Percentiles rank a stretch among this genome's conserved stretches.
Conservation (phyloP, 75 land plant species). For the Sequoia sempervirens region DNA sequence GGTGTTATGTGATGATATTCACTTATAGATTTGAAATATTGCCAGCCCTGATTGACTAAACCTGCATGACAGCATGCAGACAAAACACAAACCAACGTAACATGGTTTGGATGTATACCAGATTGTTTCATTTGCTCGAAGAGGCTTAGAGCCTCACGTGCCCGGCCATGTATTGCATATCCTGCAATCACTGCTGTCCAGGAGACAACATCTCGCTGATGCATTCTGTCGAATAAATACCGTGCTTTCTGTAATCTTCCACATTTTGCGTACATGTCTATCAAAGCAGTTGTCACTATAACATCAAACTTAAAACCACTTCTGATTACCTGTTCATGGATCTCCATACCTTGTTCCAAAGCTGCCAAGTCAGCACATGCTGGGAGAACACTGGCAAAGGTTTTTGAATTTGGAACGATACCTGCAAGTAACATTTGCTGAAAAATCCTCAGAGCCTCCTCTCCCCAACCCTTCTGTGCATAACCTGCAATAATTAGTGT, state of each 20-base stretch:
- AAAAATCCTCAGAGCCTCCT: conserved; percentile 9
- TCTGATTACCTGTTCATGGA: conserved; percentile 10
- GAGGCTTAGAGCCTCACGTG: conserved; percentile 27
- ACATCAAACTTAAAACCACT: conserved; percentile 10
- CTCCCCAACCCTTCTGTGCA: background rate
- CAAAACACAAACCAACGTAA: conserved; percentile 4
- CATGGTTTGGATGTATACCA: conserved; percentile 23
- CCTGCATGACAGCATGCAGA: conserved; percentile 2
- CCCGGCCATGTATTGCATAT: conserved; percentile 47
- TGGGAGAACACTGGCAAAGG: conserved; percentile 4
- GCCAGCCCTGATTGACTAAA: background rate
- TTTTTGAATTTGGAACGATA: conserved; percentile 4
- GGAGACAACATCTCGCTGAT: conserved; percentile 1
- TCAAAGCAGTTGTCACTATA: conserved; percentile 14
- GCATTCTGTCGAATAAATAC: conserved; percentile 14
- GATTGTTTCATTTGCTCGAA: conserved; percentile 28
- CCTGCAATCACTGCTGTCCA: conserved; percentile 18
- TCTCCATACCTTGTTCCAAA: background rate
- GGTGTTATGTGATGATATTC: background rate
- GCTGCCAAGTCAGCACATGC: conserved; percentile 11
- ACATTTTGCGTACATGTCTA: conserved; percentile 26
- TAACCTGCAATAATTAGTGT: conserved; percentile 13
- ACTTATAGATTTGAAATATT: background rate
- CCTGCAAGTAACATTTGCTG: conserved; percentile 5
- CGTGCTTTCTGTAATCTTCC: conserved; percentile 9